These are phyloP conservation scores for Neofusicoccum parvum DNA, from an alignment of 2,329 filamentous ascomycete species.

Conservation along the genomic window DNA sequence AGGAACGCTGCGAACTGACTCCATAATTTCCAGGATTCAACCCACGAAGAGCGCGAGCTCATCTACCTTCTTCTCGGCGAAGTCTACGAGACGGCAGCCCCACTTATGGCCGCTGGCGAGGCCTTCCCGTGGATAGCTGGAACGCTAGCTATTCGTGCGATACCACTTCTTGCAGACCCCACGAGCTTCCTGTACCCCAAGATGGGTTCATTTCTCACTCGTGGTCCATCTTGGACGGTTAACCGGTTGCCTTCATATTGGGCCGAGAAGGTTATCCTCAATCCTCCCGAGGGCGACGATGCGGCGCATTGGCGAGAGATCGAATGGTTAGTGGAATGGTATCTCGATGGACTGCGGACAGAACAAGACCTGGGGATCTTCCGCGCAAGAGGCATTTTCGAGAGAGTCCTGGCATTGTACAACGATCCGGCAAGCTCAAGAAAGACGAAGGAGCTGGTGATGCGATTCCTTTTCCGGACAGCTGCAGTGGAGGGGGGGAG, in stretches of 20 bases:
- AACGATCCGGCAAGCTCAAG: constrained; percentile 65
- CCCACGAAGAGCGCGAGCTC: constrained; percentile 53
- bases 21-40: background rate
- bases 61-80: constrained; percentile 80
- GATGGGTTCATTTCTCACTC: constrained; percentile 80
- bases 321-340: constrained; percentile 72
- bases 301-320: constrained; percentile 73
- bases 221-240: constrained; percentile 72
- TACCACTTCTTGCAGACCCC: constrained; percentile 73
- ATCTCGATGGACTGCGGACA: constrained; percentile 68
- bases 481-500: constrained; percentile 71
- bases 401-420: constrained; percentile 72
- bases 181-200: constrained; percentile 84
- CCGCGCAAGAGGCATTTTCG: constrained; percentile 67
- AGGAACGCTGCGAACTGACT: background rate
- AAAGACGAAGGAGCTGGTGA: constrained; percentile 63
- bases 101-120: constrained; percentile 55
- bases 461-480: constrained; percentile 65
- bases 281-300: constrained; percentile 72
- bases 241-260: constrained; percentile 60
- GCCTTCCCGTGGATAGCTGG: constrained; percentile 73
- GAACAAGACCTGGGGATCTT: constrained; percentile 62
- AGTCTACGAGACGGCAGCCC: constrained; percentile 68
- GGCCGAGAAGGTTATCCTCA: constrained; percentile 72
- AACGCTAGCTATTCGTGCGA: constrained; percentile 72